phyloP scores from a whole-genome alignment of 192 early-diverging fungal genomes.

The Geranomyces michiganensis region DNA sequence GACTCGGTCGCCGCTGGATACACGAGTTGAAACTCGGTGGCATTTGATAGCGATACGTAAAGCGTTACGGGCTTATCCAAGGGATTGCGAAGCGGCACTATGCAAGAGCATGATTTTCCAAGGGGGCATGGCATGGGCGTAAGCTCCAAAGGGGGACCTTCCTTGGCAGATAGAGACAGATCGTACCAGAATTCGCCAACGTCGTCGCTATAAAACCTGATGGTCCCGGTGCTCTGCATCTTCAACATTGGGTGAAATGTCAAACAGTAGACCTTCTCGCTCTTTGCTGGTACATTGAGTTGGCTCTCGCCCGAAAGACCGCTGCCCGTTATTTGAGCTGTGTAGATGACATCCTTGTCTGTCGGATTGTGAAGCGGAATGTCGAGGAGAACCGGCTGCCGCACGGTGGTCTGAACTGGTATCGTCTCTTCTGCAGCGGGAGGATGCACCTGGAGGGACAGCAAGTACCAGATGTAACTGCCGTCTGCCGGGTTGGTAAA shows the following conservation, averaged over 20 bases:
- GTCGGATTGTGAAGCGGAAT: conserved; percentile 49
- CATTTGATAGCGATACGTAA: conserved; percentile 34
- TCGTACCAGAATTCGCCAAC: conserved; percentile 61
- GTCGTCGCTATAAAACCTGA: conserved; percentile 44
- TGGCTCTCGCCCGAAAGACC: conserved; percentile 34
- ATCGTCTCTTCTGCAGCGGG: conserved; percentile 44
- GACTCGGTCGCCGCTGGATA: conserved; percentile 17
- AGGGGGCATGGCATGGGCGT: conserved; percentile 45
- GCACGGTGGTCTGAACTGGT: conserved; percentile 32
- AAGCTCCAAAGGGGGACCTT: conserved; percentile 43
- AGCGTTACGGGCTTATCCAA: conserved; percentile 27
- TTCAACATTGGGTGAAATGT: conserved; percentile 44
- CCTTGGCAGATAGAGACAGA: conserved; percentile 42
- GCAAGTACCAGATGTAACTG: conserved; percentile 51
- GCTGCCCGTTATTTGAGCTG: conserved; percentile 35
- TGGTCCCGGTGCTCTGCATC: conserved; percentile 30
- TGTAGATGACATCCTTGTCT: conserved; percentile 33
- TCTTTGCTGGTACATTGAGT: conserved; percentile 32
- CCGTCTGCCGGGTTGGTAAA: conserved; percentile 51
- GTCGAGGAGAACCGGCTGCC: conserved; percentile 37
- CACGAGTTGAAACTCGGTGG: conserved; percentile 44
- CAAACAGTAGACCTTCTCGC: conserved; percentile 41
- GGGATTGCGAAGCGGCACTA: conserved; percentile 32
- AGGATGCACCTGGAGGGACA: conserved; percentile 36
- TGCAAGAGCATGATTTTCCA: conserved; percentile 44